Base-by-base conservation (phyloP, 2,329 filamentous ascomycete species). In the Ilyonectria sp. region DNA sequence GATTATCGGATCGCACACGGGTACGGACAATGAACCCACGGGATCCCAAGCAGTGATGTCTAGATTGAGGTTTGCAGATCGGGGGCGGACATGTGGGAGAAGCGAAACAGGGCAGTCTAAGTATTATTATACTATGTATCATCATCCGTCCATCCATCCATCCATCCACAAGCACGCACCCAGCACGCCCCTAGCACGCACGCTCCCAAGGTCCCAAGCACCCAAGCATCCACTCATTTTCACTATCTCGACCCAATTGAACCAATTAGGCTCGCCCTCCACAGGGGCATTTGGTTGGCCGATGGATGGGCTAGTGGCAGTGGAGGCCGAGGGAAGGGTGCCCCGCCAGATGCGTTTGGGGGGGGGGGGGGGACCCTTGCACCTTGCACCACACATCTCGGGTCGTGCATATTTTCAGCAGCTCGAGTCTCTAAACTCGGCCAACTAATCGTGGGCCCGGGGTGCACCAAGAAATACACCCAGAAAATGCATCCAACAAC, bases 291-390 rank as follows among this genome's bases (percentile, higher is more conserved):
- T 66, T 64, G 58, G 71, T 63, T 62, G 65, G 68, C 63, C 60
- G 65, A 67, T 60, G 65, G 71, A 69, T 60, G 69, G 71, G 65
- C 58, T 61, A 47, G 65, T 66, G 68, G 65, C 53, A 50, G 37
- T 67, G 59, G 40, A n/a, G 11, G 37, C 37, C 7, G 15, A 17
- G 35, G 58, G 64, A 62, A 64, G 37, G 55, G 46, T 46, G 58
- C 46, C 52, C 63, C 57, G 46, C 57, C 52, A 57, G 67, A 56
- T 55, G 67, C 29, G 37, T 43, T 52, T 56, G 29, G 33, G 35
- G 29, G 44, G 54, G 29, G 33, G 35, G 29, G 44, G 54, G 43
- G 26, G 54, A 37, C 6, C 29, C 50, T 53, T 13, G 31, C 29
- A 19, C 29, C 50, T 53, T 13, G 31, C 29, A 19, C n/a, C 29